phyloP scores from a whole-genome alignment of 2,329 filamentous ascomycete species.

The Fusarium poae region DNA sequence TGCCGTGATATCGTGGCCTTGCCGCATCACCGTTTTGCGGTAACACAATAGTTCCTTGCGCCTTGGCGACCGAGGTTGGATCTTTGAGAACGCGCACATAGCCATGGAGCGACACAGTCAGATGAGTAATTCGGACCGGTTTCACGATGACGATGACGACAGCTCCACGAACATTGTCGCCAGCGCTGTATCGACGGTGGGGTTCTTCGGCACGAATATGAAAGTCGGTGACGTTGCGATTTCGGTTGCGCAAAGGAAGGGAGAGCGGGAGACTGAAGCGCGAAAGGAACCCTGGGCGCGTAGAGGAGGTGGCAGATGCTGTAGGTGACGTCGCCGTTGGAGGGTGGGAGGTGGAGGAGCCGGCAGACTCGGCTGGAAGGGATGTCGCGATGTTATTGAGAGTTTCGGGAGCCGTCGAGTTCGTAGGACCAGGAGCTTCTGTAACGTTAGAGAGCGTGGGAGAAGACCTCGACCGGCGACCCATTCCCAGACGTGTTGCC shows the following conservation, averaged over 20 bases:
- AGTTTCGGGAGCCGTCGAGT: conserved; percentile 56
- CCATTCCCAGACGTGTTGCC: conserved; percentile 50
- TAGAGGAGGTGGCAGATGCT: conserved; percentile 43
- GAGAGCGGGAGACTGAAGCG: conserved; percentile 65
- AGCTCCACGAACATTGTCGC: conserved; percentile 79
- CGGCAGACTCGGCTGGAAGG: conserved; percentile 52
- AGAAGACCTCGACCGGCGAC: conserved; percentile 47
- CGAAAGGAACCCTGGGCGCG: conserved; percentile 61
- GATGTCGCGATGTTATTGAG: conserved; percentile 56
- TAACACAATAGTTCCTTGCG: conserved; percentile 60
- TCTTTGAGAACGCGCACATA: conserved; percentile 85
- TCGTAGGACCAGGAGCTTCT: conserved; percentile 52
- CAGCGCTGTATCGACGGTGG: conserved; percentile 80
- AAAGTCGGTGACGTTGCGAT: conserved; percentile 80
- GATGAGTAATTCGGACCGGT: conserved; percentile 81
- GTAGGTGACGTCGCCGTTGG: conserved; percentile 43
- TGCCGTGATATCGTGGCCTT: conserved; percentile 74
- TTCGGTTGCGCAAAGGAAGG: conserved; percentile 64
- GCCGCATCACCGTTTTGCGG: conserved; percentile 55
- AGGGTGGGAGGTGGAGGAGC: conserved; percentile 51
- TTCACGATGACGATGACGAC: conserved; percentile 81
- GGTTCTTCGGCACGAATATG: conserved; percentile 82
- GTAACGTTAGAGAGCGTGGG: conserved; percentile 57
- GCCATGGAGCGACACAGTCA: conserved; percentile 82
- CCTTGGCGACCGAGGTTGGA: conserved; percentile 67